A percentile compares a stretch with the other conserved stretches of the same genome.
Evolutionary conservation across 2,329 filamentous ascomycete species (phyloP).

Genomic region (Pyricularia grisea): DNA sequence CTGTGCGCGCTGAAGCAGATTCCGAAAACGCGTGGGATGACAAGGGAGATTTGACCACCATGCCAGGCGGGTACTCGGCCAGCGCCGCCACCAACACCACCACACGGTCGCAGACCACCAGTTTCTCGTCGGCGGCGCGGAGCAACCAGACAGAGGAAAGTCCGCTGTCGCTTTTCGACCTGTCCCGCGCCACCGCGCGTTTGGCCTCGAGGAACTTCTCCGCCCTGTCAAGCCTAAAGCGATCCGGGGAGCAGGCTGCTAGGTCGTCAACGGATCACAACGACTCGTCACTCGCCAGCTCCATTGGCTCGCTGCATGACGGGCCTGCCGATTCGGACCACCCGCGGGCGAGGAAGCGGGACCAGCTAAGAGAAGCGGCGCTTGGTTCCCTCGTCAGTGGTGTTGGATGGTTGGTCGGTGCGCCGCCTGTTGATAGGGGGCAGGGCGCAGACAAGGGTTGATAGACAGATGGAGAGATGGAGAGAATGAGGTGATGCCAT

Average conservation of each 20-base stretch:
- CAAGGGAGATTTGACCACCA: slow-evolving; percentile 46
- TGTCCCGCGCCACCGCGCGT: slow-evolving; percentile 50
- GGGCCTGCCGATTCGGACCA: slow-evolving; percentile 6
- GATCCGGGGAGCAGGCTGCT: slow-evolving; percentile 18
- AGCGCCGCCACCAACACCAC: slow-evolving; percentile 8
- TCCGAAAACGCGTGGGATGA: slow-evolving; percentile 64
- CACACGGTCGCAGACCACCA: slow-evolving; percentile 18
- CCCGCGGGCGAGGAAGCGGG: slow-evolving; percentile 52
- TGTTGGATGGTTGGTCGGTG: slow-evolving; percentile 59
- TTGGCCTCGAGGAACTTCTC: slow-evolving; percentile 50
- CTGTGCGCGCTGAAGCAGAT: slow-evolving; percentile 56
- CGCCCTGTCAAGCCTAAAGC: slow-evolving; percentile 41
- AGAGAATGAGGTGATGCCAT: neutral
- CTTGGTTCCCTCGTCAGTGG: slow-evolving; percentile 58
- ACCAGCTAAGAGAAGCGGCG: slow-evolving; percentile 58
- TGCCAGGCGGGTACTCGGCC: slow-evolving; percentile 29
- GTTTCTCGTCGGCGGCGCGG: slow-evolving; percentile 12
- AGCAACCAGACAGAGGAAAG: slow-evolving; percentile 37
- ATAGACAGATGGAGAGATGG: neutral
- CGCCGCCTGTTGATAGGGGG: slow-evolving; percentile 28
- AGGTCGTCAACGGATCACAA: neutral
- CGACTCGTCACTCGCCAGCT: neutral
- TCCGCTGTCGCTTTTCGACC: slow-evolving; percentile 56
- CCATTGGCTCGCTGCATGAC: neutral
- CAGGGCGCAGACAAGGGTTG: slow-evolving; percentile 8